Evolutionary conservation across 2,329 filamentous ascomycete genomes (phyloP), one percentile per base, ranked within the genome.

Genomic region (Didymella pinodella): DNA sequence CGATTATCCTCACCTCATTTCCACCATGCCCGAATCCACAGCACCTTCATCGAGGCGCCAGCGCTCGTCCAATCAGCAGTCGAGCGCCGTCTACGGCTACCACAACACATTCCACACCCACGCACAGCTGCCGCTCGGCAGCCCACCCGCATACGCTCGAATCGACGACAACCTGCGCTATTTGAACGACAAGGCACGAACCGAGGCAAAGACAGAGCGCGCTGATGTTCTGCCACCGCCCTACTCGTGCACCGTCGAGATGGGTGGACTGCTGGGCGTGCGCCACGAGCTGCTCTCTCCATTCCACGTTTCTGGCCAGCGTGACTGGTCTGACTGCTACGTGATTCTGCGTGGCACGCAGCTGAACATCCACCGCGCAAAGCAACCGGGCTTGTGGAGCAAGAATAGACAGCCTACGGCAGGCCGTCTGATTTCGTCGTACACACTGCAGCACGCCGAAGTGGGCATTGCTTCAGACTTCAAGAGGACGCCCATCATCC

Each of bases 401-500:
- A 84, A 81, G 63, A 78, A 77, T 81, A 18, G 83, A 83, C 68
- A 81, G 79, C 66, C 85, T 80, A 28, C 80, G 77, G 40, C 88
- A 77, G 85, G 85, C 20, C 81, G 81, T 54, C 76, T 92, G 36
- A 79, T 91, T 63, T 85, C 82, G 72, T 85, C 83, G n/a, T 93
- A 91, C 72, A 90, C 87, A 51, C 81, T 93, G 47, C 84, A 91
- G 63, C 88, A 92, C 71, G 90, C 90, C 22, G 90, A 93, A 75
- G 86, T 90, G 22, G 90, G 90, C 11, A 85, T 92, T 61, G 90
- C 90, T 10, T 84, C 86, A 16, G 90, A 93, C 75, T 89, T 90
- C 72, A 82, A 84, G 67, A 90, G 91, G 84, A 73, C 71, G 0
- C 58, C 77, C 2, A 64, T 82, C 29, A 65, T 77, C 0, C 81